Evolutionary conservation across 2,329 filamentous ascomycete genomes (phyloP).

Genomic region (Cytospora leucostoma): DNA sequence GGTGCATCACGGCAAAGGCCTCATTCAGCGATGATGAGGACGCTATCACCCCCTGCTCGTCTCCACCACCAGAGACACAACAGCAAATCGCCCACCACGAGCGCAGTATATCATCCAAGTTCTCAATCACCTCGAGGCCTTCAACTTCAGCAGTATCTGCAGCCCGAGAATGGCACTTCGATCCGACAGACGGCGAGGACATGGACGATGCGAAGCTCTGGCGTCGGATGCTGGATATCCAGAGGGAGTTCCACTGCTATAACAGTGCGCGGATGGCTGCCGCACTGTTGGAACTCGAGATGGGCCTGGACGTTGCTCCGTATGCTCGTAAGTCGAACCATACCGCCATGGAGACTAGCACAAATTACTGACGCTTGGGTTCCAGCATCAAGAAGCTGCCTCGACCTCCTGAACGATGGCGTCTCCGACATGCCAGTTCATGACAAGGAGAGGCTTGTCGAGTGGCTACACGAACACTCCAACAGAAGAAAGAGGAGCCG

Average conservation of each 20-base stretch:
- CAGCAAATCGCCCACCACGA: not conserved
- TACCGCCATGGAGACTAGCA: not conserved
- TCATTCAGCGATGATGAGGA: conserved; percentile 30
- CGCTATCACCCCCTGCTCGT: conserved; percentile 29
- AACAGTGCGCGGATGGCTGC: conserved; percentile 48
- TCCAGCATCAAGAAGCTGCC: conserved; percentile 35
- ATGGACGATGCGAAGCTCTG: conserved; percentile 43
- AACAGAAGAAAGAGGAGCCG: conserved; percentile 18
- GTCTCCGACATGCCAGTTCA: conserved; percentile 34
- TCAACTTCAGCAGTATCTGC: conserved; percentile 16
- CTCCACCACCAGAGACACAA: conserved; percentile 22
- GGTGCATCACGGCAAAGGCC: conserved; percentile 23
- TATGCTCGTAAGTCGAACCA: conserved; percentile 40
- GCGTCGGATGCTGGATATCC: conserved; percentile 46
- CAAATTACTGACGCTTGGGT: not conserved
- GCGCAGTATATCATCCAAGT: not conserved
- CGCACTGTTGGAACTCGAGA: conserved; percentile 41
- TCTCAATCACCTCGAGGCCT: not conserved
- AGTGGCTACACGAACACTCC: conserved; percentile 26
- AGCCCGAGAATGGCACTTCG: conserved; percentile 25
- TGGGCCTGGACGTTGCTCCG: conserved; percentile 37
- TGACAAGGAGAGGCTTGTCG: conserved; percentile 31
- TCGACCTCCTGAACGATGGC: conserved; percentile 38
- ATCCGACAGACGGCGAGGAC: conserved; percentile 33
- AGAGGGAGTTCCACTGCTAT: conserved; percentile 45